Evolutionary conservation across 2,329 filamentous ascomycete genomes (phyloP).

Genomic region (Coccinonectria pachysandricola): DNA sequence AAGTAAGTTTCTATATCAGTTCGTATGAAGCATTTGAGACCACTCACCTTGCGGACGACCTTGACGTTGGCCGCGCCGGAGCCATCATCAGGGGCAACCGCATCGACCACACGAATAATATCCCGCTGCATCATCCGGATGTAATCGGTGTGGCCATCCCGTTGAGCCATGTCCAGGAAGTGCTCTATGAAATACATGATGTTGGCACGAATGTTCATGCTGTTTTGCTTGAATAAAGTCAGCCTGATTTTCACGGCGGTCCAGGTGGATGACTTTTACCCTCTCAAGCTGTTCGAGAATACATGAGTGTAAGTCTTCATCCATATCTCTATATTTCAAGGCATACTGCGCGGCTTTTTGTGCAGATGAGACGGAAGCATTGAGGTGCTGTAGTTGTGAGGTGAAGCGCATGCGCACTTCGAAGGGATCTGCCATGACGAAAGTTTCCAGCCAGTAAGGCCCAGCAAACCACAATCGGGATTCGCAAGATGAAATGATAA

Average conservation of each 20-base stretch:
- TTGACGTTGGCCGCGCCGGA: constrained; percentile 89
- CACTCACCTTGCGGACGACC: constrained; percentile 67
- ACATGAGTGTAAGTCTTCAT: constrained; percentile 94
- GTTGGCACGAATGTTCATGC: constrained; percentile 94
- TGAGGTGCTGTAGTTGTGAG: constrained; percentile 76
- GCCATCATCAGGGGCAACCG: constrained; percentile 78
- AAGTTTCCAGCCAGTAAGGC: too few species aligned
- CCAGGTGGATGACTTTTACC: too few species aligned
- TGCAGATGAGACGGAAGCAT: constrained; percentile 77
- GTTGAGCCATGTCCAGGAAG: constrained; percentile 76
- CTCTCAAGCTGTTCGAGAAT: constrained; percentile 91
- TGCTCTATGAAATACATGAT: constrained; percentile 99
- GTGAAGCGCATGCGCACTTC: constrained; percentile 98
- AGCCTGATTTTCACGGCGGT: constrained; percentile 1
- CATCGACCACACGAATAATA: constrained; percentile 82
- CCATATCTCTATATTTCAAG: constrained; percentile 85
- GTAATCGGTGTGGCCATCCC: constrained; percentile 68
- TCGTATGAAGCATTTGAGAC: neutral
- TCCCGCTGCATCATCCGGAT: constrained; percentile 92
- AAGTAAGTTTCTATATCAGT: constrained; percentile 2
- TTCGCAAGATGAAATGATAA: too few species aligned
- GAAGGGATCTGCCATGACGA: constrained; percentile 67
- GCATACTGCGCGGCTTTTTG: constrained; percentile 94
- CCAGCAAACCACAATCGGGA: too few species aligned
- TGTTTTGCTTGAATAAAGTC: constrained; percentile 45